These are phyloP conservation scores for Stachybotrys elegans DNA, from an alignment of 2,329 filamentous ascomycete species.

Conservation along the genomic window DNA sequence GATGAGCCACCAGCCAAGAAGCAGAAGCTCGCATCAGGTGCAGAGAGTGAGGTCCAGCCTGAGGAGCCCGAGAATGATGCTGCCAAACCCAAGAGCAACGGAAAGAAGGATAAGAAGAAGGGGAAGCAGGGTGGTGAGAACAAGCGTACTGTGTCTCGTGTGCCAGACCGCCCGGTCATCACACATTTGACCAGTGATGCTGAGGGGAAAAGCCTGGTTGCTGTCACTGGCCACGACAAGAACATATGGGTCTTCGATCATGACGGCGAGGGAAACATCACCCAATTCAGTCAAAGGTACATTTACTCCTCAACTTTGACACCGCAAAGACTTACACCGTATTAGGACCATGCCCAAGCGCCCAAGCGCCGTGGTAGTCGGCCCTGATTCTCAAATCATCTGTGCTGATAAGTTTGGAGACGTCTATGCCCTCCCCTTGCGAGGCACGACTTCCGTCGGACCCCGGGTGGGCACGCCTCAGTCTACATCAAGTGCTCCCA, in stretches of 20 bases:
- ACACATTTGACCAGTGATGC: conserved; percentile 61
- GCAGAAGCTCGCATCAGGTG: conserved; percentile 20
- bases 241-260: conserved; percentile 76
- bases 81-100: conserved; percentile 9
- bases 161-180: conserved; percentile 58
- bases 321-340: conserved; percentile 18
- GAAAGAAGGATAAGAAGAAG: conserved; percentile 23
- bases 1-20: conserved; percentile 30
- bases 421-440: conserved; percentile 80
- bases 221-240: conserved; percentile 88
- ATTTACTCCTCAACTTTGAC: background rate
- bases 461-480: conserved; percentile 11
- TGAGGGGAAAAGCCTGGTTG: conserved; percentile 65
- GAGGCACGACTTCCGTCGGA: conserved; percentile 14
- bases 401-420: conserved; percentile 95
- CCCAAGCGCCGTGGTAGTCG: conserved; percentile 69
- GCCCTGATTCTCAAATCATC: conserved; percentile 68
- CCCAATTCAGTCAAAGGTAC: conserved; percentile 67
- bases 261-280: conserved; percentile 53
- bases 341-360: conserved; percentile 80
- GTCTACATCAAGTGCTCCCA: conserved; percentile 21
- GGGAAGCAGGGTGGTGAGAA: conserved; percentile 20
- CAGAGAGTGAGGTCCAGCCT: conserved; percentile 12
- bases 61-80: conserved; percentile 5
- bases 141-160: conserved; percentile 16